These are phyloP conservation scores for Pseudocercospora macadamiae DNA, from an alignment of 2,329 filamentous ascomycete species.

Conservation along the genomic window DNA sequence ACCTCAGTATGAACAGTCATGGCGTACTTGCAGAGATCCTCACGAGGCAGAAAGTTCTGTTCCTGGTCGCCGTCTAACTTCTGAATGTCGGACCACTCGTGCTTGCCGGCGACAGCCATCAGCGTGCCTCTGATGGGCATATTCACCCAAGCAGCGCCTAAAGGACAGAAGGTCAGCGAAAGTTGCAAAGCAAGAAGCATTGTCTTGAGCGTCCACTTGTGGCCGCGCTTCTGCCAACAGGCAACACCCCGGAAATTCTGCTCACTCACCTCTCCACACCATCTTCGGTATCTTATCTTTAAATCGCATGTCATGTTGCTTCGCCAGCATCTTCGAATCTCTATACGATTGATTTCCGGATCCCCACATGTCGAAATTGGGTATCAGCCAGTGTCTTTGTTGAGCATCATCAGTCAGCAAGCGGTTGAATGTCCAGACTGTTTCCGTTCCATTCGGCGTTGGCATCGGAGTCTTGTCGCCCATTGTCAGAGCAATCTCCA, in stretches of 20 bases:
- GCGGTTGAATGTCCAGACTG: constrained; percentile 29
- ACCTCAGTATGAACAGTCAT: constrained; percentile 33
- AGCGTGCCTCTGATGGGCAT: constrained; percentile 33
- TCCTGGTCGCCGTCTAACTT: constrained; percentile 22
- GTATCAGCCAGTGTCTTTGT: constrained; percentile 52
- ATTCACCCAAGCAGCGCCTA: constrained; percentile 7
- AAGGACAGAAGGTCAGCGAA: background rate
- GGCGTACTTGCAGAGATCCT: constrained; percentile 30
- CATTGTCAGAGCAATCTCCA: constrained; percentile 52
- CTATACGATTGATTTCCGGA: constrained; percentile 34
- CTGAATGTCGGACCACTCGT: constrained; percentile 31
- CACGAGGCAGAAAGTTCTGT: constrained; percentile 18
- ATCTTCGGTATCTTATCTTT: constrained; percentile 24
- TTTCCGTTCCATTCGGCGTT: constrained; percentile 15
- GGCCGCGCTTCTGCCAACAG: too few species aligned
- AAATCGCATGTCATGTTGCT: constrained; percentile 13
- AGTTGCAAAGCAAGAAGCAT: too few species aligned
- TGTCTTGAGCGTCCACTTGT: too few species aligned
- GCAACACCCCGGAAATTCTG: too few species aligned
- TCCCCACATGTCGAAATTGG: constrained; percentile 55
- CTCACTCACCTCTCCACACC: constrained; percentile 31
- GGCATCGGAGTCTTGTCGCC: constrained; percentile 43
- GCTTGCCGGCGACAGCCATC: constrained; percentile 40
- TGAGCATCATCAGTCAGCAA: constrained; percentile 31
- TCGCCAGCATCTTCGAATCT: constrained; percentile 22